These are phyloP conservation scores for Protea cynaroides DNA, from an alignment of 164 flowering plant species.

Conservation along the genomic window DNA sequence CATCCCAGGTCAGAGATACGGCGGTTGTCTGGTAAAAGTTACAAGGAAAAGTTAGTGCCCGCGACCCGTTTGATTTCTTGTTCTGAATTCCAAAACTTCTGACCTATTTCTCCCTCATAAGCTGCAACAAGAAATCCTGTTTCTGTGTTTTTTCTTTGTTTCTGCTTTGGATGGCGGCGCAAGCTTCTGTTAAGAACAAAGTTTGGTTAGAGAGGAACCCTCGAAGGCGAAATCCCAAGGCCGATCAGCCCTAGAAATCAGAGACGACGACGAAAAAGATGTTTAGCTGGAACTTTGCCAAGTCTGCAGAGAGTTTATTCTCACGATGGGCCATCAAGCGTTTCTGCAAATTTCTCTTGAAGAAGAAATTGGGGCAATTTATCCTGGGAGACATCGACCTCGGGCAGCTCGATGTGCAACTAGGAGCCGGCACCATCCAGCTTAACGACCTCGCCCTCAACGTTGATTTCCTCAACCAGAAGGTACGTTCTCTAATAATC, in stretches of 20 bases:
- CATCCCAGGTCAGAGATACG: no score
- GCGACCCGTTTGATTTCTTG: no score
- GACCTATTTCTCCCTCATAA: no score
- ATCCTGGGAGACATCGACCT: constrained; percentile 81
- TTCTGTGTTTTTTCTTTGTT: background rate
- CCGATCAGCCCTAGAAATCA: constrained; percentile 5
- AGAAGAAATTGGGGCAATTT: constrained; percentile 83
- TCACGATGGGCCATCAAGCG: constrained; percentile 74
- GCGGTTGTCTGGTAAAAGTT: no score
- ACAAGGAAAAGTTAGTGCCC: no score
- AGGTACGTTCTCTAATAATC: constrained; percentile 29
- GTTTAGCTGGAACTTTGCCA: constrained; percentile 68
- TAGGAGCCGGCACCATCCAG: constrained; percentile 66
- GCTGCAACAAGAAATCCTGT: background rate
- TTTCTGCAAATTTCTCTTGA: constrained; percentile 64
- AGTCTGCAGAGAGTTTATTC: constrained; percentile 74
- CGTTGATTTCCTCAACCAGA: constrained; percentile 62
- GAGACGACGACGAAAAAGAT: constrained; percentile 12
- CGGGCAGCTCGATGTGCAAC: constrained; percentile 89
- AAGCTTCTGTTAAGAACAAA: constrained; percentile 18
- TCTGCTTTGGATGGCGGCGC: constrained; percentile 16
- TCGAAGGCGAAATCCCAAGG: constrained; percentile 3
- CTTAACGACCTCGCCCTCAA: constrained; percentile 81
- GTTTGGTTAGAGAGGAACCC: background rate
- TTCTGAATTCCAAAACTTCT: no score